Conservation (phyloP, 106 monocot genomes). For the Dactylorhiza incarnata region DNA sequence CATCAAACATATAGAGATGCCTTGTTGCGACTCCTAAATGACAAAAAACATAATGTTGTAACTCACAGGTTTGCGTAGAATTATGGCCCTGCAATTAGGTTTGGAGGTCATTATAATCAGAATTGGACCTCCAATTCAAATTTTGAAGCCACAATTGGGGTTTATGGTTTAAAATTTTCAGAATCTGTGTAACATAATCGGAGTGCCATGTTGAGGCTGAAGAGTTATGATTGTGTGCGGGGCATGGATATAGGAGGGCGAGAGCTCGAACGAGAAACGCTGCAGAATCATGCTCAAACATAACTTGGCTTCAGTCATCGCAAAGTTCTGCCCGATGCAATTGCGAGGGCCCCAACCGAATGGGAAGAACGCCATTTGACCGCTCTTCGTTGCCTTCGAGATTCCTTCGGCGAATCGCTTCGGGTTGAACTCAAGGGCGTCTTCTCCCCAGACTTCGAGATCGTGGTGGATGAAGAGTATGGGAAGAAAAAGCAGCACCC, state of each 20-base stretch:
- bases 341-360: constrained; percentile 51
- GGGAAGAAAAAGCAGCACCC: constrained; percentile 24
- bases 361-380: constrained; percentile 30
- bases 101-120: no score
- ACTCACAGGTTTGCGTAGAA: no score
- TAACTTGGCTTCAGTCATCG: constrained; percentile 46
- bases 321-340: constrained; percentile 55
- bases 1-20: no score
- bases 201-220: constrained; percentile 39
- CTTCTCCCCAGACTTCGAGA: constrained; percentile 44
- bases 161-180: no score
- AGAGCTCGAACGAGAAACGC: constrained; percentile 41
- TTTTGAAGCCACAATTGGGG: no score
- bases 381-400: constrained; percentile 36
- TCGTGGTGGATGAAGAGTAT: constrained; percentile 37
- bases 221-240: constrained; percentile 26
- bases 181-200: background rate
- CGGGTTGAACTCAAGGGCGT: constrained; percentile 55
- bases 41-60: no score
- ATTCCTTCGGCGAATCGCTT: constrained; percentile 48
- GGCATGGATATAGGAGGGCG: constrained; percentile 47
- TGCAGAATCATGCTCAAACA: constrained; percentile 36
- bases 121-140: no score
- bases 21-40: no score
- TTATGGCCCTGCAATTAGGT: no score